Conservation (phyloP, 2,329 filamentous ascomycete genomes). For the Acephala macrosclerotiorum region DNA sequence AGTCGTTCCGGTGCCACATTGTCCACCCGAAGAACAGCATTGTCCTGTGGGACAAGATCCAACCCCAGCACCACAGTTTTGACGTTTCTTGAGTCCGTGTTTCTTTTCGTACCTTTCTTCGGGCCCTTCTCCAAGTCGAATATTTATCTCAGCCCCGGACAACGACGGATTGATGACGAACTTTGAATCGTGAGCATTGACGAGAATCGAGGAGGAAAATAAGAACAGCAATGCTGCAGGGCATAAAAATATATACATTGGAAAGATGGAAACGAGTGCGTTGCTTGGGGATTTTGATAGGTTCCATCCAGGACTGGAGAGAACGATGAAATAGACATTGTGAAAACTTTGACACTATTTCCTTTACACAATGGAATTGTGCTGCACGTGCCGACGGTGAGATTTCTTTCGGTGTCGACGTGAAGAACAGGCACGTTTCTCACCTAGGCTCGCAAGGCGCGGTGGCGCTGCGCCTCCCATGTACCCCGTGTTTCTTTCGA, state of each 20-base stretch:
- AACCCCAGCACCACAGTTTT: slow-evolving; percentile 24
- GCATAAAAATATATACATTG: background rate
- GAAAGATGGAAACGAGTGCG: background rate
- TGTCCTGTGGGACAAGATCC: slow-evolving; percentile 25
- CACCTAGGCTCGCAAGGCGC: background rate
- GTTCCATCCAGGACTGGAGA: no score
- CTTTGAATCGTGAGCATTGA: background rate
- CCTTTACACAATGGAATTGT: background rate
- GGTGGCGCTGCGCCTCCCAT: background rate
- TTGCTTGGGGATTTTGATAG: background rate
- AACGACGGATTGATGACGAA: background rate
- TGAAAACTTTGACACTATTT: background rate
- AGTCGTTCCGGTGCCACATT: slow-evolving; percentile 40
- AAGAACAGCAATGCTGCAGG: background rate
- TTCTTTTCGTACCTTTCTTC: background rate
- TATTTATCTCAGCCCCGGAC: slow-evolving; percentile 10
- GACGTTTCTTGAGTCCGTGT: background rate
- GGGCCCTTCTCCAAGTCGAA: background rate
- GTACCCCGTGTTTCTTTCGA: background rate
- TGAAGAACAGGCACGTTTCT: background rate
- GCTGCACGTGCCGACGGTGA: background rate
- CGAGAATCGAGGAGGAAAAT: background rate
- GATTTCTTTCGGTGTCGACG: background rate
- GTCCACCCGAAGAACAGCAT: slow-evolving; percentile 26
- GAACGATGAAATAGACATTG: background rate